These are phyloP conservation scores for Phlebopus sp. DNA, from an alignment of 1,284 basidiomycete species.

Conservation along the genomic window DNA sequence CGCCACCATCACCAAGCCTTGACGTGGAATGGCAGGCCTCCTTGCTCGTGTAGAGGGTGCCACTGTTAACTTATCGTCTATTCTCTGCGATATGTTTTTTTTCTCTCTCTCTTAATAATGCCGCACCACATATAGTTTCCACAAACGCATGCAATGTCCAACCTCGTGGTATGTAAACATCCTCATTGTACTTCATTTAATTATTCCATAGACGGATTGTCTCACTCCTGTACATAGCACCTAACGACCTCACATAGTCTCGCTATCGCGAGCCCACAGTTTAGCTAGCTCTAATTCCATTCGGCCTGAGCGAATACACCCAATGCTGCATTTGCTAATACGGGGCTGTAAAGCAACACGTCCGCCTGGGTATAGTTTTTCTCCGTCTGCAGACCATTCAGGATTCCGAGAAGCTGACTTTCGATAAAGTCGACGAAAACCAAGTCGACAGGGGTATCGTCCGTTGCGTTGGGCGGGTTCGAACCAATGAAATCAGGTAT, in stretches of 20 bases:
- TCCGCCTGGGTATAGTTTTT: slow-evolving; percentile 52
- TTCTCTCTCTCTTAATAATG: no score
- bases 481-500: slow-evolving; percentile 62
- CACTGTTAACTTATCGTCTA: no score
- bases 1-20: neutral
- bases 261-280: no score
- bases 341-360: slow-evolving; percentile 48
- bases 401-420: slow-evolving; percentile 45
- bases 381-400: slow-evolving; percentile 54
- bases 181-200: no score
- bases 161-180: no score
- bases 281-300: slow-evolving; percentile 48
- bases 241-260: no score
- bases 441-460: slow-evolving; percentile 57
- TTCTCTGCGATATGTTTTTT: no score
- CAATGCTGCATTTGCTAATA: slow-evolving; percentile 49
- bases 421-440: slow-evolving; percentile 71
- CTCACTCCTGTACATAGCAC: no score
- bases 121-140: no score
- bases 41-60: neutral
- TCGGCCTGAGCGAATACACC: slow-evolving; percentile 57
- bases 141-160: no score
- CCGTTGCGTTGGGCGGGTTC: slow-evolving; percentile 46
- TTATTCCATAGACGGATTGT: no score
- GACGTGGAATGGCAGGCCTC: neutral